Evolutionary conservation across 805 yeast genomes (phyloP).

Genomic region (Alloascoidea hylecoeti): DNA sequence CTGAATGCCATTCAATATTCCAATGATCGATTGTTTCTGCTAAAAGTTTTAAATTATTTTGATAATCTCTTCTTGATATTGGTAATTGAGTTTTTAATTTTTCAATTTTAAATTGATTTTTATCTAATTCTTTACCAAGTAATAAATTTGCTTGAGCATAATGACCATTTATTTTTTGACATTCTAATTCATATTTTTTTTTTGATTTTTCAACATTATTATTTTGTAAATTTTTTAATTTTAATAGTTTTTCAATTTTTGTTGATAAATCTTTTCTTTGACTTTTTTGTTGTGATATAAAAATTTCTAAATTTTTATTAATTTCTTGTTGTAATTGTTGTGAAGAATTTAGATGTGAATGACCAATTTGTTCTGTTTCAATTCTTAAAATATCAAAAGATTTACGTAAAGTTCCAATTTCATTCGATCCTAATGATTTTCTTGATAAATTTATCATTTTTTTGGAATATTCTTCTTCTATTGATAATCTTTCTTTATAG

Average conservation of each 20-base stretch:
- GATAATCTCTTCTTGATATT: conserved; percentile 39
- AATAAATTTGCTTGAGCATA: conserved; percentile 51
- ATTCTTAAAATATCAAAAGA: conserved; percentile 42
- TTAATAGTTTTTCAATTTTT: conserved; percentile 19
- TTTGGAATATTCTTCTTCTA: conserved; percentile 64
- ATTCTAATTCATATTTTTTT: conserved; percentile 40
- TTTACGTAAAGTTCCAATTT: conserved; percentile 42
- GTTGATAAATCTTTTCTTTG: conserved; percentile 14
- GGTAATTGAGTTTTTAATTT: conserved; percentile 29
- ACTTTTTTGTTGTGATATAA: conserved; percentile 20
- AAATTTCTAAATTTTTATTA: conserved; percentile 36
- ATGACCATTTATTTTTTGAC: conserved; percentile 41
- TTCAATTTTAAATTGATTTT: conserved; percentile 38
- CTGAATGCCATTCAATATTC: conserved; percentile 57
- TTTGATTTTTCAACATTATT: conserved; percentile 18
- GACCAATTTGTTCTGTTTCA: conserved; percentile 47
- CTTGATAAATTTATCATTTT: conserved; percentile 36
- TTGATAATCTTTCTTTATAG: conserved; percentile 36
- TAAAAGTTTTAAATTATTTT: conserved; percentile 33
- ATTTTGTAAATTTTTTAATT: conserved; percentile 14
- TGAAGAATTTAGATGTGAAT: conserved; percentile 38
- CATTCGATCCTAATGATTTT: conserved; percentile 37
- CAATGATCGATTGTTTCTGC: conserved; percentile 47
- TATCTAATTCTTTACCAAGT: conserved; percentile 62
- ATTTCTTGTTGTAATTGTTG: conserved; percentile 35